Conservation (phyloP, 2,329 filamentous ascomycete genomes). For the Onygenales sp. region DNA sequence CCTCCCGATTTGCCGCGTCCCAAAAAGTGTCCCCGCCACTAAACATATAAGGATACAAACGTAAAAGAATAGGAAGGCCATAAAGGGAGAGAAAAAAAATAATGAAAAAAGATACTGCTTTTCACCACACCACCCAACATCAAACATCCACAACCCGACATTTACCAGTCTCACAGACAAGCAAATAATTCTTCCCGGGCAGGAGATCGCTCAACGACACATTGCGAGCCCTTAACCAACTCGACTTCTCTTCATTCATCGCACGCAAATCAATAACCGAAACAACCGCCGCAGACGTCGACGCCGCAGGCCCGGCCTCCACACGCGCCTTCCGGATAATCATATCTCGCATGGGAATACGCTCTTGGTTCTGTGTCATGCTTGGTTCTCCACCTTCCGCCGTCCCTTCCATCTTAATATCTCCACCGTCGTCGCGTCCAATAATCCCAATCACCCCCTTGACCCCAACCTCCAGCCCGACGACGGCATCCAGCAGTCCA, state of each 20-base stretch:
- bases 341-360: constrained; percentile 14
- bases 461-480: constrained; percentile 63
- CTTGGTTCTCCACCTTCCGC: constrained; percentile 14
- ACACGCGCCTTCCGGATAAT: constrained; percentile 23
- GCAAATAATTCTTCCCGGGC: constrained; percentile 27
- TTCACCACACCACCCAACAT: constrained; percentile 3
- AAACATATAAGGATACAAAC: too few species aligned
- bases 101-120: not conserved
- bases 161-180: constrained; percentile 28
- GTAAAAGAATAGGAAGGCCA: not conserved
- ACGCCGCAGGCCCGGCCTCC: constrained; percentile 23
- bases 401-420: constrained; percentile 9
- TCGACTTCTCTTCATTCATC: constrained; percentile 25
- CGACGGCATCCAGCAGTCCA: constrained; percentile 65
- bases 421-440: constrained; percentile 23
- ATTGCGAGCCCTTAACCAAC: constrained; percentile 31
- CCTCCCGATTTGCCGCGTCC: too few species aligned
- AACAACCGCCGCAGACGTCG: constrained; percentile 23
- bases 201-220: constrained; percentile 27
- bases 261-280: constrained; percentile 25
- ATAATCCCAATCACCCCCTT: constrained; percentile 49
- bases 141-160: constrained; percentile 28
- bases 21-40: too few species aligned
- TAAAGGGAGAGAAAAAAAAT: not conserved
- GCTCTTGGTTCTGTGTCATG: not conserved